phyloP scores from a whole-genome alignment of 108 stramenopile species.

The Mediolabrus comicus region DNA sequence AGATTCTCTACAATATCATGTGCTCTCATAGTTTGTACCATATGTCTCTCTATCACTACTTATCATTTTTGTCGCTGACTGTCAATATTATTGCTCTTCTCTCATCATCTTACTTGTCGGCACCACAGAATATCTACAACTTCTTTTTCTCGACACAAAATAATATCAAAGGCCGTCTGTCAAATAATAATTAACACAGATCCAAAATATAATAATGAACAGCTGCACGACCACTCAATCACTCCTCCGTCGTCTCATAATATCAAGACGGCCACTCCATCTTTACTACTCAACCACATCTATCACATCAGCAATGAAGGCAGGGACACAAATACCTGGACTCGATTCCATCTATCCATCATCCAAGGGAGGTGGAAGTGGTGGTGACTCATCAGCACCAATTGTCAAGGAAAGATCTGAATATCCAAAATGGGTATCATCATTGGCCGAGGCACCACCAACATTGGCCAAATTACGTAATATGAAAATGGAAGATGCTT shows the following conservation, averaged over 20 bases:
- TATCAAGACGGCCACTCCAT: background rate
- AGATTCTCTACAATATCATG: too few relatives aligned
- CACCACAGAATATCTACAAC: too few relatives aligned
- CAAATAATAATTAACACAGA: too few relatives aligned
- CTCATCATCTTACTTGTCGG: too few relatives aligned
- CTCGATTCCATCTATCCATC: conserved; percentile 50
- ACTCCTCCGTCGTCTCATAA: background rate
- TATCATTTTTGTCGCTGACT: too few relatives aligned
- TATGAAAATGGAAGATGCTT: conserved; percentile 62
- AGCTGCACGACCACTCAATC: background rate
- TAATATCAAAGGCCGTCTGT: too few relatives aligned
- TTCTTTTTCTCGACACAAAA: too few relatives aligned
- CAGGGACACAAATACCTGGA: conserved; percentile 55
- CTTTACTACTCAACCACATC: conserved; percentile 18
- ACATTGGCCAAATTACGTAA: conserved; percentile 60
- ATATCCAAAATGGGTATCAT: conserved; percentile 65
- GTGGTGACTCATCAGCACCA: conserved; percentile 20
- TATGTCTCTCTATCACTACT: too few relatives aligned
- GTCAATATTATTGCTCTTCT: too few relatives aligned
- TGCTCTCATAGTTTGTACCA: too few relatives aligned
- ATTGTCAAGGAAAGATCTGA: conserved; percentile 44
- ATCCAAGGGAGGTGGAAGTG: conserved; percentile 44
- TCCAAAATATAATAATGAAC: background rate
- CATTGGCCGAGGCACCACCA: conserved; percentile 40
- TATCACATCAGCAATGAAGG: conserved; percentile 48